Evolutionary conservation across 768 basidiomycete species (phyloP).

Genomic region (Suillus clintonianus): DNA sequence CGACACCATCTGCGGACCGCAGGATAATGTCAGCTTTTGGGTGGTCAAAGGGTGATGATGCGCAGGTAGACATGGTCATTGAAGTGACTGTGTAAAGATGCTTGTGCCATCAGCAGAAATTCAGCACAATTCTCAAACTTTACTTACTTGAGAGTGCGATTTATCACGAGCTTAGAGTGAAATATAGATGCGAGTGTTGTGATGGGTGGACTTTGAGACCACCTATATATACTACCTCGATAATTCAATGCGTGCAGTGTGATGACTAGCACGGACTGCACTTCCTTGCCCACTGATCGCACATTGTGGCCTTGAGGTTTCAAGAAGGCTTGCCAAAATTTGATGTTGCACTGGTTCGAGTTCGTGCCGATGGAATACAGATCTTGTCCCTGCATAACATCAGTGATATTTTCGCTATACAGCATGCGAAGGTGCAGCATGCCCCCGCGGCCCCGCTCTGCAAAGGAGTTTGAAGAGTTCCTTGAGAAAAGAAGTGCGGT

Average conservation of each 20-base stretch:
- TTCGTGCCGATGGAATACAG: no score
- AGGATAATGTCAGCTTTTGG: constrained; percentile 15
- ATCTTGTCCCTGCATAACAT: no score
- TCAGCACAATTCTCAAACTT: background rate
- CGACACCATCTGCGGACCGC: constrained; percentile 14
- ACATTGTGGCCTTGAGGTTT: background rate
- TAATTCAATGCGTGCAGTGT: background rate
- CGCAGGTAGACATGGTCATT: background rate
- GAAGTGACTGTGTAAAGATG: background rate
- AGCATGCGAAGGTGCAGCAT: background rate
- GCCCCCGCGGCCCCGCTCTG: background rate
- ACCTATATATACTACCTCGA: background rate
- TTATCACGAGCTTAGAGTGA: background rate
- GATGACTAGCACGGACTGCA: background rate
- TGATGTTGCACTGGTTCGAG: background rate
- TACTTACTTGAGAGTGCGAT: background rate
- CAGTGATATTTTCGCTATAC: background rate
- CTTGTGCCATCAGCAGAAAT: background rate
- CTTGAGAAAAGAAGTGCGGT: background rate
- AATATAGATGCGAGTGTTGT: background rate
- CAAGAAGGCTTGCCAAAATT: background rate
- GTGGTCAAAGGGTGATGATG: constrained; percentile 8
- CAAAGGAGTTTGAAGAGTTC: background rate
- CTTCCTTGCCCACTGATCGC: background rate
- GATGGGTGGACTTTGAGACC: background rate